These are phyloP conservation scores for Ascochyta koolunga DNA, from an alignment of 2,329 filamentous ascomycete genomes.

Conservation along the genomic window DNA sequence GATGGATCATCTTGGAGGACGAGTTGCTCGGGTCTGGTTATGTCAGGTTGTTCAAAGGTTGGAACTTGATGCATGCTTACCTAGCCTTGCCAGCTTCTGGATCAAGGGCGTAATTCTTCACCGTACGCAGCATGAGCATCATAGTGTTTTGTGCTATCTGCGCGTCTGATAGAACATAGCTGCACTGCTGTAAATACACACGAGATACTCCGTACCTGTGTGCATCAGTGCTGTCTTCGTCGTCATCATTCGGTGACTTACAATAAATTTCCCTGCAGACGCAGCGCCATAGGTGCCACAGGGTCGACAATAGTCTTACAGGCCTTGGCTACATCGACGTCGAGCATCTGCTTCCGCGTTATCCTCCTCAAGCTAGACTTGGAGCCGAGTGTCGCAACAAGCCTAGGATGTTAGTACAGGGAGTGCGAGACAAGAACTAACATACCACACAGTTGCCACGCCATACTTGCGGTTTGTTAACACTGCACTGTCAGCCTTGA, in stretches of 20 bases:
- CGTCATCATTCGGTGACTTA: conserved; percentile 35
- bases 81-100: conserved; percentile 72
- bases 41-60: conserved; percentile 16
- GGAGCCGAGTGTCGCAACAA: conserved; percentile 84
- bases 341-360: conserved; percentile 83
- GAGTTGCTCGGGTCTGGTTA: conserved; percentile 72
- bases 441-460: conserved; percentile 91
- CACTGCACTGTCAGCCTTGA: conserved; percentile 56
- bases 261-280: conserved; percentile 88
- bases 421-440: not conserved
- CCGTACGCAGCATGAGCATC: conserved; percentile 66
- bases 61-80: conserved; percentile 57
- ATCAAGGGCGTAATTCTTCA: conserved; percentile 68
- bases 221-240: conserved; percentile 17
- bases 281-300: conserved; percentile 84
- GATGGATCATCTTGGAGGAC: conserved; percentile 80
- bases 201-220: conserved; percentile 71
- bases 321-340: conserved; percentile 84
- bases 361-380: conserved; percentile 75
- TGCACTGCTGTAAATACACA: conserved; percentile 86
- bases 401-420: conserved; percentile 62
- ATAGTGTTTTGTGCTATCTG: conserved; percentile 77
- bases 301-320: conserved; percentile 87
- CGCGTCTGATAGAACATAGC: conserved; percentile 81
- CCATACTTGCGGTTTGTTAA: conserved; percentile 87